Evolutionary conservation across 192 early-diverging fungal species (phyloP), one percentile per base, ranked within the genome.

Genomic region (Podila minutissima): DNA sequence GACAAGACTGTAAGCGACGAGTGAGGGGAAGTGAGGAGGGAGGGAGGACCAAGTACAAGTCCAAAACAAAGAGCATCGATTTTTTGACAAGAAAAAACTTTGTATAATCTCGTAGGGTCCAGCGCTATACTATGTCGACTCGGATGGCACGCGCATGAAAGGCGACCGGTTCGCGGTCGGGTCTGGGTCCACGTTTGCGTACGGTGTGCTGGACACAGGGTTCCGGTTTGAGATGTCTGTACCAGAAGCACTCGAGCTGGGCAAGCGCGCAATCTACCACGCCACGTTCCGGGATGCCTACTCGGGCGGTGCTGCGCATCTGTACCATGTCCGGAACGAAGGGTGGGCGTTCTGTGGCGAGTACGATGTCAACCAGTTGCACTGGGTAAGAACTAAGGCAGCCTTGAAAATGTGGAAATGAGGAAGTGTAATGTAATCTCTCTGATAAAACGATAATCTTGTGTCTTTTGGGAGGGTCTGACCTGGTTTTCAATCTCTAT

Each of bases 111-210:
- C 35, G n/a, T 35, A 93, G 91, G 98, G 97, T 3, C 97, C 97
- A 1, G 92, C 90, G 41, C 85, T 99, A 48, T 98, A 92, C 84
- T 99, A 99, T 74, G 96, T 99, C n/a, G 98, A 99, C 73, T 95
- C 94, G 11, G 97, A 99, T 46, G 98, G 97, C 22, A 88, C 93
- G 62, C 89, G 98, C 22, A 74, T 98, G 69, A 91, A 91, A 73
- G 92, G 92, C 17, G 91, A 98, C 61, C 60, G 94, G 65, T 99
- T 99, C 78, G 97, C 96, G 37, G 98, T 99, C 38, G 98, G 98
- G 9, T 98, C 96, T 17, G 98, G 98, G 15, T 96, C 97, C 24
- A 97, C 97, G 20, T 99, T 95, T 86, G 98, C 98, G 13, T 99
- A 99, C 84, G 97, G 98, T 88, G 93, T 99, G 46, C 86, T 99